Conservation (phyloP, 352 stramenopile genomes). For the Globisporangium barbulae region DNA sequence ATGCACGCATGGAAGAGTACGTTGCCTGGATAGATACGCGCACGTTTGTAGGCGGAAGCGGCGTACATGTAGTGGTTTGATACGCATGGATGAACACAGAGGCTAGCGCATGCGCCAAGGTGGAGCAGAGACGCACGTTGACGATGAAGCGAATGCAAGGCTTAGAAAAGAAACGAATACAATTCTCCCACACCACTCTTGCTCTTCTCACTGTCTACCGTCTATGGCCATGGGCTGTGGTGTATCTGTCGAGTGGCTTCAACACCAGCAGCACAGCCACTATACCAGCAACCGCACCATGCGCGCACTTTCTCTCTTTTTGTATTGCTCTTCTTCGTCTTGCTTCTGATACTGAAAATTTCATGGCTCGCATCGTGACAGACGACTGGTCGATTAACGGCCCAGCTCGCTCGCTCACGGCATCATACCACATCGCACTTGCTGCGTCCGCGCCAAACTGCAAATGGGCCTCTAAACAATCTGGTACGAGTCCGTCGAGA, state of each 20-base stretch:
- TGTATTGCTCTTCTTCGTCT: background rate
- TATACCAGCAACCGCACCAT: background rate
- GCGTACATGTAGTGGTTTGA: background rate
- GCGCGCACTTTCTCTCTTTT: background rate
- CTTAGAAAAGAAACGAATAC: constrained; percentile 2
- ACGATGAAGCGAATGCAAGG: background rate
- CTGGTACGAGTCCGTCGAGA: constrained; percentile 85
- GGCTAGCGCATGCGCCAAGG: background rate
- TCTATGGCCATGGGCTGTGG: background rate
- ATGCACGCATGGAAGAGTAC: background rate
- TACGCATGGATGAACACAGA: background rate
- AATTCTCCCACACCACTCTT: background rate
- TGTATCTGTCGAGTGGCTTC: background rate
- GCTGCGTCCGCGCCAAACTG: background rate
- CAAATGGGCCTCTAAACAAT: constrained; percentile 67
- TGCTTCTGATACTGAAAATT: constrained; percentile 9
- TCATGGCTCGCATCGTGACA: background rate
- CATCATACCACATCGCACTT: background rate
- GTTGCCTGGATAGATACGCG: background rate
- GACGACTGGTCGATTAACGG: background rate
- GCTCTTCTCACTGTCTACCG: background rate
- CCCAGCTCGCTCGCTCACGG: background rate
- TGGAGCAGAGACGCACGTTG: background rate
- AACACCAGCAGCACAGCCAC: background rate
- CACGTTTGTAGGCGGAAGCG: background rate